Evolutionary conservation across 768 basidiomycete species (phyloP).

Genomic region (Leccinum rimulosum): DNA sequence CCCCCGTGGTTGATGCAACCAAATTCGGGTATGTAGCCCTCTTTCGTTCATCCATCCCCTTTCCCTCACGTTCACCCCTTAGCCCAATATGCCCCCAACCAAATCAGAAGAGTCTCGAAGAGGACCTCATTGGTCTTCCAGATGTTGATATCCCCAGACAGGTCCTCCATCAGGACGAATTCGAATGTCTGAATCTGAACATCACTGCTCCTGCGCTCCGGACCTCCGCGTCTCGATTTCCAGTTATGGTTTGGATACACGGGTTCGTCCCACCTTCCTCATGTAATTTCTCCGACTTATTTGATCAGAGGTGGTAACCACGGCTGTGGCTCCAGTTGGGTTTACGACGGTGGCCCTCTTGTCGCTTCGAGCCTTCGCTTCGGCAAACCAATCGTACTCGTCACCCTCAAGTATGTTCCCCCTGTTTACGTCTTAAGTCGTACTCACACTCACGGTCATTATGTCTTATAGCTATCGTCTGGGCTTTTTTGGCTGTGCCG

Average conservation of each 20-base stretch:
- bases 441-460: constrained; percentile 7
- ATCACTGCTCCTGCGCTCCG: constrained; percentile 71
- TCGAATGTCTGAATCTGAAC: constrained; percentile 78
- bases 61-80: constrained; percentile 5
- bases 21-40: constrained; percentile 56
- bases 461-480: constrained; percentile 58
- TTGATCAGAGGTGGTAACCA: constrained; percentile 60
- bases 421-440: constrained; percentile 18
- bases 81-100: constrained; percentile 79
- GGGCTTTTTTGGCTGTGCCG: constrained; percentile 76
- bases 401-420: constrained; percentile 68
- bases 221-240: constrained; percentile 49
- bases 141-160: constrained; percentile 53
- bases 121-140: constrained; percentile 58
- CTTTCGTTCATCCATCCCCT: neutral
- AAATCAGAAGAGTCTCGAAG: constrained; percentile 48
- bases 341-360: constrained; percentile 70
- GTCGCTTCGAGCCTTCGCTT: constrained; percentile 64
- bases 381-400: constrained; percentile 65
- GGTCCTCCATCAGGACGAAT: constrained; percentile 62
- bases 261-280: constrained; percentile 48
- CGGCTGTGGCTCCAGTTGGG: constrained; percentile 75
- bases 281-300: constrained; percentile 19
- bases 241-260: constrained; percentile 87
- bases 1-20: constrained; percentile 58